phyloP scores from a whole-genome alignment of 495 filamentous ascomycete genomes.

The Trypethelium eluteriae region DNA sequence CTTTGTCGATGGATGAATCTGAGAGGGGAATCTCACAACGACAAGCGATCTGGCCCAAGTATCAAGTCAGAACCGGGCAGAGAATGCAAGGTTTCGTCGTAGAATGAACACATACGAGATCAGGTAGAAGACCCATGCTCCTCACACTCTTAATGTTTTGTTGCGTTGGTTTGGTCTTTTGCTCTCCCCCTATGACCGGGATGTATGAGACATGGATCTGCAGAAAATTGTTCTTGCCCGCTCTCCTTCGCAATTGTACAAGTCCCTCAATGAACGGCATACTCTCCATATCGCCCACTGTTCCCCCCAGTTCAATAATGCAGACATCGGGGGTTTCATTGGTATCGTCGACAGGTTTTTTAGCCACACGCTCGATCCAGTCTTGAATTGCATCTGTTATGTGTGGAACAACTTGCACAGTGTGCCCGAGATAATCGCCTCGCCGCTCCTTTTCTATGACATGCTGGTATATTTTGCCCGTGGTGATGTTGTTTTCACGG shows the following conservation, averaged over 20 bases:
- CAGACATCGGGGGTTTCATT: constrained; percentile 81
- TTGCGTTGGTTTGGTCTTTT: constrained; percentile 97
- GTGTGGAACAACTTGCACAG: constrained; percentile 90
- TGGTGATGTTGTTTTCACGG: constrained; percentile 84
- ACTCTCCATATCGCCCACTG: constrained; percentile 86
- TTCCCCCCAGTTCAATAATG: constrained; percentile 74
- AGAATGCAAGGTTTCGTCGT: not conserved
- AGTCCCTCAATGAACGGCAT: constrained; percentile 85
- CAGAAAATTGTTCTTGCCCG: constrained; percentile 72
- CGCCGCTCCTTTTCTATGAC: constrained; percentile 73
- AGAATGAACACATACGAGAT: constrained; percentile 49
- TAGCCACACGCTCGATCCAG: constrained; percentile 83
- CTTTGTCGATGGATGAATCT: constrained; percentile 70
- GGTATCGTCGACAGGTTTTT: constrained; percentile 79
- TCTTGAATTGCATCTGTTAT: constrained; percentile 85
- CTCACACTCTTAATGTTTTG: constrained; percentile 74
- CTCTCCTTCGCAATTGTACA: constrained; percentile 61
- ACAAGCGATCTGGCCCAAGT: constrained; percentile 63
- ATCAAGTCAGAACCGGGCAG: not conserved
- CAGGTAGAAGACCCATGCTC: constrained; percentile 74
- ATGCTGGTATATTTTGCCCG: constrained; percentile 86
- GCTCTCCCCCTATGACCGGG: constrained; percentile 64
- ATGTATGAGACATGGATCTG: constrained; percentile 79
- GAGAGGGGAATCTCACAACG: constrained; percentile 71
- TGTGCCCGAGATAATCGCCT: constrained; percentile 84